phyloP scores from a whole-genome alignment of 495 filamentous ascomycete species.

The Annulohypoxylon bovei region DNA sequence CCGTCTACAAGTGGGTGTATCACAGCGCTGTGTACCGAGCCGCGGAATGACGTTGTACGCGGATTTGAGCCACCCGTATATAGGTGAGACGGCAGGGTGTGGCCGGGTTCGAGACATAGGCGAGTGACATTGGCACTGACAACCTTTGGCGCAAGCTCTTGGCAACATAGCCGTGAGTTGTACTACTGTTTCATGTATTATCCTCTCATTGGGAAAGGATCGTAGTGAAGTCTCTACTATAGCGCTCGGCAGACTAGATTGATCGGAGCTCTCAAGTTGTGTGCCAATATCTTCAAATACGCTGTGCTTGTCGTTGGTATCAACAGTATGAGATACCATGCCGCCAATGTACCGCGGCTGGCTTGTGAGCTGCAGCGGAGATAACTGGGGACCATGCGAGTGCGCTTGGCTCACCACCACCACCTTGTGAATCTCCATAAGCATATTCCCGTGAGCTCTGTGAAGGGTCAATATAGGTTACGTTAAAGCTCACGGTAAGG shows the following conservation, averaged over 20 bases:
- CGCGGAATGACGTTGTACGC: slow-evolving; percentile 20
- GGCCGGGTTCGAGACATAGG: slow-evolving; percentile 4
- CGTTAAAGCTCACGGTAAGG: not conserved
- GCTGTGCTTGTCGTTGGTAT: not conserved
- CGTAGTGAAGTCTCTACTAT: not conserved
- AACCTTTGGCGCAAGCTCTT: slow-evolving; percentile 7
- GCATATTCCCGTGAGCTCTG: slow-evolving; percentile 17
- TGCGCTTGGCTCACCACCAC: not conserved
- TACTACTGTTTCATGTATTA: not conserved
- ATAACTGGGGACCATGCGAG: not conserved
- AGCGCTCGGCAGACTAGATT: not conserved
- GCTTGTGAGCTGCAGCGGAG: not conserved
- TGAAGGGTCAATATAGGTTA: not conserved
- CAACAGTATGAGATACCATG: not conserved
- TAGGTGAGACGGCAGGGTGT: not conserved
- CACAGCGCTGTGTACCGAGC: not conserved
- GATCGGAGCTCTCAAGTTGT: not conserved
- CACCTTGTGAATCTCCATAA: slow-evolving; percentile 15
- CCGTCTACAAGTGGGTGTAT: slow-evolving; percentile 15
- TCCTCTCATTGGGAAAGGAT: not conserved
- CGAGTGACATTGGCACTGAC: slow-evolving; percentile 29
- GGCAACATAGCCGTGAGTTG: slow-evolving; percentile 16
- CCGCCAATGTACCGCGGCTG: not conserved
- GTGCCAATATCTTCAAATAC: not conserved
- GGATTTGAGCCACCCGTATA: slow-evolving; percentile 24